These are phyloP conservation scores for Cryptosporidium muris DNA, from an alignment of 169 alveolate genomes.

Conservation along the genomic window DNA sequence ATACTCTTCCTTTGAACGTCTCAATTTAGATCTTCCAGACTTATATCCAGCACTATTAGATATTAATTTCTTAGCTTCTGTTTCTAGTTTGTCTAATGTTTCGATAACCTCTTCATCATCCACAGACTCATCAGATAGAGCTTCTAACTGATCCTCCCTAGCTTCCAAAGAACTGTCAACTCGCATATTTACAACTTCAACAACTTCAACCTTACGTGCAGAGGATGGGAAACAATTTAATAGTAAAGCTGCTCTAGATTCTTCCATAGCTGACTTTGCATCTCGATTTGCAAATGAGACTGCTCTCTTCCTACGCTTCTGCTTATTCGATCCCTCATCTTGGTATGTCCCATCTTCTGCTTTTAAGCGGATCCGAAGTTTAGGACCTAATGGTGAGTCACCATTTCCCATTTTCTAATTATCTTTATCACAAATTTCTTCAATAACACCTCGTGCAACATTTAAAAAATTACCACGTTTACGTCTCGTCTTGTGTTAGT, in stretches of 20 bases:
- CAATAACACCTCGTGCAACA: too few species aligned
- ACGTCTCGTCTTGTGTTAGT: too few species aligned
- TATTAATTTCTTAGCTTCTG: slow-evolving; percentile 32
- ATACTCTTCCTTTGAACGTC: slow-evolving; percentile 1
- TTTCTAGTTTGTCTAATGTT: slow-evolving; percentile 33
- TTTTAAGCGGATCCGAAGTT: slow-evolving; percentile 62
- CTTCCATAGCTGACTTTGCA: slow-evolving; percentile 8
- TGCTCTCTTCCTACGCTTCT: slow-evolving; percentile 16
- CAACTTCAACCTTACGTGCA: slow-evolving; percentile 37
- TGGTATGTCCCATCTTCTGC: slow-evolving; percentile 17
- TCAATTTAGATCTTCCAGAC: slow-evolving; percentile 7
- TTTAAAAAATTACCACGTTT: too few species aligned
- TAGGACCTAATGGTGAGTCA: slow-evolving; percentile 52
- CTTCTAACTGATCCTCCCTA: slow-evolving; percentile 52
- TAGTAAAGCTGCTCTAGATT: slow-evolving; percentile 29
- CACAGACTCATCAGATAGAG: slow-evolving; percentile 45
- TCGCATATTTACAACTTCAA: slow-evolving; percentile 44
- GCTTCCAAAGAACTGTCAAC: background rate
- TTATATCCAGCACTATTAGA: slow-evolving; percentile 17
- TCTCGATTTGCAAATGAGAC: slow-evolving; percentile 31
- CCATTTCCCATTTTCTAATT: slow-evolving; percentile 43
- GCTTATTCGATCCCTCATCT: background rate
- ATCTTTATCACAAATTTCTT: too few species aligned
- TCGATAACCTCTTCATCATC: slow-evolving; percentile 31
- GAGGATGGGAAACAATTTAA: slow-evolving; percentile 54